These are phyloP conservation scores for Fomitopsis pinicola DNA, from an alignment of 1,284 basidiomycete species.

Conservation along the genomic window DNA sequence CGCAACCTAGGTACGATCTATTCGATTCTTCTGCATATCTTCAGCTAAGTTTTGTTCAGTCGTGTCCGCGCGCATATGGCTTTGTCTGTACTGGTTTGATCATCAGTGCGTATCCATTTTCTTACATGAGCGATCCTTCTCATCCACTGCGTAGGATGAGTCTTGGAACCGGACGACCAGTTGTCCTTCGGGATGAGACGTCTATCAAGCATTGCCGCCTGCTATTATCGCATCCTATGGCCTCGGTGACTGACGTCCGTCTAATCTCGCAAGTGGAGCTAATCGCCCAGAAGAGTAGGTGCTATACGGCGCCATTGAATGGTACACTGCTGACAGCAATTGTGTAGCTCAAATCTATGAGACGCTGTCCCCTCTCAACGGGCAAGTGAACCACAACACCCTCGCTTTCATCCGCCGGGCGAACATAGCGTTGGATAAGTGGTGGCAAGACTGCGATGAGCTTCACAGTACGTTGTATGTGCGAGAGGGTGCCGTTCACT, in stretches of 20 bases:
- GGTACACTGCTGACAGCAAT: neutral
- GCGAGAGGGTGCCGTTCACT: neutral
- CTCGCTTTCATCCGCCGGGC: slow-evolving; percentile 83
- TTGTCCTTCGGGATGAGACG: slow-evolving; percentile 84
- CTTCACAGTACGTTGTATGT: slow-evolving; percentile 58
- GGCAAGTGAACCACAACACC: slow-evolving; percentile 82
- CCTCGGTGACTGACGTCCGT: slow-evolving; percentile 84
- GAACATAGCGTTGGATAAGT: slow-evolving; percentile 80
- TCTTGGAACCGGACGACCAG: slow-evolving; percentile 85
- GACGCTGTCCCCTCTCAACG: slow-evolving; percentile 80
- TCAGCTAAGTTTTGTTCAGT: slow-evolving; percentile 41
- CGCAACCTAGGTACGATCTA: slow-evolving; percentile 66
- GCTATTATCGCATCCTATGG: slow-evolving; percentile 80
- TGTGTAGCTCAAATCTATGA: slow-evolving; percentile 78
- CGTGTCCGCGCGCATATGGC: slow-evolving; percentile 89
- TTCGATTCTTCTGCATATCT: neutral
- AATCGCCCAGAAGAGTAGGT: slow-evolving; percentile 83
- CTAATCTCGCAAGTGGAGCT: slow-evolving; percentile 86
- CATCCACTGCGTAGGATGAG: slow-evolving; percentile 60
- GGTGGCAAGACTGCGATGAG: slow-evolving; percentile 85
- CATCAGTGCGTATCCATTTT: slow-evolving; percentile 60
- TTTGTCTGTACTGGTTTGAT: slow-evolving; percentile 92
- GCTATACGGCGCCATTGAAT: neutral
- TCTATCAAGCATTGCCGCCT: slow-evolving; percentile 83
- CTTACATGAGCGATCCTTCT: slow-evolving; percentile 12